A percentile compares a stretch with the other conserved stretches of the same genome.
Evolutionary conservation across 2,329 filamentous ascomycete genomes (phyloP).

Genomic region (Phaeosphaeriaceae sp.): DNA sequence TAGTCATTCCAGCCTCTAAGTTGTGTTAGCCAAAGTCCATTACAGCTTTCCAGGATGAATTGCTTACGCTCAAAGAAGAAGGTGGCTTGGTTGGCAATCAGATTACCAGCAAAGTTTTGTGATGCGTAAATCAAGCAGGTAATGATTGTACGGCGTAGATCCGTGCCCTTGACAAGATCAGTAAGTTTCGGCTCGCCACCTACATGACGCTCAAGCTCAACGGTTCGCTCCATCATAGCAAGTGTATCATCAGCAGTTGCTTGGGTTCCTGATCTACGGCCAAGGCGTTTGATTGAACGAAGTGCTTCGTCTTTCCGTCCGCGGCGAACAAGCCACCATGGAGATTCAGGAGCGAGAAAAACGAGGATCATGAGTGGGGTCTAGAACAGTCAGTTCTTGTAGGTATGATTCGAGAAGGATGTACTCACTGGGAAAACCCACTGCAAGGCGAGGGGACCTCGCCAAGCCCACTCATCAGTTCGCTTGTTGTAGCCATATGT

Average conservation of each 20-base stretch:
- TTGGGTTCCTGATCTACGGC: too few relatives aligned
- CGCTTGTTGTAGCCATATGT: conserved; percentile 68
- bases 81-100: conserved; percentile 67
- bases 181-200: conserved; percentile 55
- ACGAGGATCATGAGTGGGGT: conserved; percentile 10
- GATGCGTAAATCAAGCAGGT: conserved; percentile 63
- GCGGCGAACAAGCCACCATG: conserved; percentile 56
- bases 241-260: neutral
- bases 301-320: conserved; percentile 49
- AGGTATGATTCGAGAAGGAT: neutral
- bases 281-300: conserved; percentile 52
- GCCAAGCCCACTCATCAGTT: conserved; percentile 67
- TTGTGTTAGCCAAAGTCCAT: conserved; percentile 19
- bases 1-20: conserved; percentile 64
- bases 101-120: conserved; percentile 66
- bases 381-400: neutral
- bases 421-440: conserved; percentile 65
- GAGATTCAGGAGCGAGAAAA: conserved; percentile 58
- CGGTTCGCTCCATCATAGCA: conserved; percentile 77
- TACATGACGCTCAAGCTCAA: conserved; percentile 58
- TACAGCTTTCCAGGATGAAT: conserved; percentile 14
- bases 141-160: conserved; percentile 60
- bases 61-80: conserved; percentile 64
- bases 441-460: conserved; percentile 69
- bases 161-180: conserved; percentile 62